Base-by-base conservation (phyloP, 345 rosid genomes). In the Combretum micranthum region DNA sequence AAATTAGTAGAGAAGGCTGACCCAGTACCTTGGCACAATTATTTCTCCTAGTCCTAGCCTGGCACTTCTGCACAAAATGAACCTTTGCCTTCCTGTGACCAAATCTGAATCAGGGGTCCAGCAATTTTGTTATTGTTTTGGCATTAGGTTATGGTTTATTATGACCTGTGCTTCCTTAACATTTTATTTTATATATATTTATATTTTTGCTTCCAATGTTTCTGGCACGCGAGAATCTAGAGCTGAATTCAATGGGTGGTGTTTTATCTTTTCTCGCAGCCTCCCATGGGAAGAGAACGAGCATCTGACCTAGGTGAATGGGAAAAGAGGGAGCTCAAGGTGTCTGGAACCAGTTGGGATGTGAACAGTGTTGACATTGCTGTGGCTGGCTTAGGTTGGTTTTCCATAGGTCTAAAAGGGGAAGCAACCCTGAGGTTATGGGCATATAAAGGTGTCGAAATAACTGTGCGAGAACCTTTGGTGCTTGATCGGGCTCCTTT, bases 321-420 rank as follows among this genome's bases (percentile, higher is more conserved):
- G 93, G 84, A 86, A 74, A 87, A n/a, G n/a, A 81, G 72, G 65
- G 86, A 86, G 75, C 66, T 88, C 55, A 76, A 84, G 55, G 87
- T 80, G 26, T 59, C 80, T 4, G 96, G 98, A 64, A 72, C 68
- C 47, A 92, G 95, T 61, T 92, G 96, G n/a, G 98, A 86, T 18
- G 84, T 72, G 59, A 92, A 83, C 52, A 77, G 88, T 79, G 73
- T 81, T 1, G 96, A 92, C 70, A 70, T 92, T 56, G 79, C 95
- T 32, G 71, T 78, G 7, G 93, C 93, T 57, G 96, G 98, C 54
- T 74, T 88, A 22, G 96, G 98, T 32, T 88, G 98, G 96, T 64
- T 92, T 56, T 86, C 96, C 0, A 44, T 92, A 62, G 93, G 95
- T 62, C 93, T 92, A 60, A 92, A 88, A 76, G 95, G n/a, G 49